Base-by-base conservation (phyloP, 2,329 filamentous ascomycete genomes). In the Xylaria sp. region DNA sequence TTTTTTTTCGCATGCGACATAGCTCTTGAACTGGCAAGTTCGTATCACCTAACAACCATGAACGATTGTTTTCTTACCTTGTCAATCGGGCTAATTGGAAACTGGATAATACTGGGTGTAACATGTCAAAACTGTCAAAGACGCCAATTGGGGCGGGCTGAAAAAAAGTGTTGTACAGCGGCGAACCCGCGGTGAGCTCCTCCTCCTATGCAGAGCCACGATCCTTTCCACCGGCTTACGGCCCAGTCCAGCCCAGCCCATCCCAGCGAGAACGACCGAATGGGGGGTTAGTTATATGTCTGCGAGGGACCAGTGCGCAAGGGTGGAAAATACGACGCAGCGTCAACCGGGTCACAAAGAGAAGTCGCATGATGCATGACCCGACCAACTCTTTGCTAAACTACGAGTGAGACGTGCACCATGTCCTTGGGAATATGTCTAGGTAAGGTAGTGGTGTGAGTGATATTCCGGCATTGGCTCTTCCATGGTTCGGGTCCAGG, bases 381-480 rank as follows among this genome's bases (percentile, higher is more conserved):
- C 18, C 55, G 50, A 41, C 56, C 61, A 23, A 48, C 25, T 53
- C 45, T 39, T 13, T 25, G 15, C 36, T 13, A n/a, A n/a, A 15
- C 13, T n/a, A 52, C 61, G 23, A 55, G 53, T 62, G 60, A 63
- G 59, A 66, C 34, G 46, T 46, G 50, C n/a, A 18, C 60, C 60
- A 59, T 67, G 8, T 60, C 50, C 50, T 46, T 65, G 57, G 62
- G 57, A n/a, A n/a, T n/a, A 60, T 43, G 30, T 43, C 8, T 43
- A 58, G 41, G 20, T 60, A 32, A 58, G 41, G 20, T 64, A 39
- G 50, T 69, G 60, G 67, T 61, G 64, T 69, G 67, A 67, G 67
- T 67, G 67, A 69, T 69, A 67, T 69, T 69, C 67, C 67, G 34
- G 55, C 36, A 32, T 59, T 46, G 45, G 23, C 12, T 15, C 23